phyloP scores from a whole-genome alignment of 441 rosid species.

The Pelargonium australe region DNA sequence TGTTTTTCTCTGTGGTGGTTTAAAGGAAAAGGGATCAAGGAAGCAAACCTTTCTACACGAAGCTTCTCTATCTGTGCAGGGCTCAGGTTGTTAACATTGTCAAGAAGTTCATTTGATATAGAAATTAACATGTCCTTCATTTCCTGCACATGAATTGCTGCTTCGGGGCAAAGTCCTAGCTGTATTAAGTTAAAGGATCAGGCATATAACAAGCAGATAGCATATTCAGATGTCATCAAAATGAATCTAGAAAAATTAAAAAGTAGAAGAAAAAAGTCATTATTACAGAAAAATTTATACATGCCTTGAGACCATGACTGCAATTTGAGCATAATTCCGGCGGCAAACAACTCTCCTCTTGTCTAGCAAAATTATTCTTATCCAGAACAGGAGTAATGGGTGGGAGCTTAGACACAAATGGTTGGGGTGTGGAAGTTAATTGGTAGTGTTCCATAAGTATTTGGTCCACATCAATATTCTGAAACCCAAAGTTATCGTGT shows the following conservation, averaged over 20 bases:
- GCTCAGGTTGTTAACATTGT: conserved; percentile 50
- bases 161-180: conserved; percentile 85
- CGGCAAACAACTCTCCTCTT: conserved; percentile 45
- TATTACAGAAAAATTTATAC: conserved; percentile 16
- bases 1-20: not conserved
- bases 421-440: conserved; percentile 61
- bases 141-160: conserved; percentile 62
- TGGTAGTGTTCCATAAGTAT: conserved; percentile 83
- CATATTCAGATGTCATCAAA: conserved; percentile 15
- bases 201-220: conserved; percentile 22
- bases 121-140: conserved; percentile 78
- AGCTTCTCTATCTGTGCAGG: conserved; percentile 50
- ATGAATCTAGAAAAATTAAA: not conserved
- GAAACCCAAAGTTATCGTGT: conserved; percentile 25
- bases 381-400: conserved; percentile 46
- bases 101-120: conserved; percentile 85
- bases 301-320: conserved; percentile 72
- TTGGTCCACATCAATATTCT: conserved; percentile 88
- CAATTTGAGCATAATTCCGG: conserved; percentile 62
- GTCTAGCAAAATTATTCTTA: conserved; percentile 32
- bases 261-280: not conserved
- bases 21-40: conserved; percentile 7
- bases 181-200: conserved; percentile 38
- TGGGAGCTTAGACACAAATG: conserved; percentile 52
- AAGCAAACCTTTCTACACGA: conserved; percentile 57